A percentile compares a stretch with the other conserved stretches of the same genome.
Conservation (phyloP, 305 asterid species). For the Andrographis paniculata region DNA sequence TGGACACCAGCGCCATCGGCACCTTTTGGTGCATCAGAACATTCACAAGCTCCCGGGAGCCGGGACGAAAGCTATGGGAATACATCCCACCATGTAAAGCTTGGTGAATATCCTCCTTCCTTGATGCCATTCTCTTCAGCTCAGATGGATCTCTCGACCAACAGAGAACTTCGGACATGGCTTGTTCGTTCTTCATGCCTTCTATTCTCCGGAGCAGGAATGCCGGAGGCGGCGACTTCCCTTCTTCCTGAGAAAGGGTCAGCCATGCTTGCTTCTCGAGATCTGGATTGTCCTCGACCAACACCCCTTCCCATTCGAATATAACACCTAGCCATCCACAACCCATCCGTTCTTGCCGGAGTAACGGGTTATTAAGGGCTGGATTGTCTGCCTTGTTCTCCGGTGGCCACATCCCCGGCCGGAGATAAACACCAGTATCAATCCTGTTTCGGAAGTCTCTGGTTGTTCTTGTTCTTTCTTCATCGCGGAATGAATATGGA, state of each 20-base stretch:
- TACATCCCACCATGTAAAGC: constrained; percentile 72
- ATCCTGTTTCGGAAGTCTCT: constrained; percentile 35
- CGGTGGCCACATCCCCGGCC: constrained; percentile 75
- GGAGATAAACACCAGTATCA: constrained; percentile 47
- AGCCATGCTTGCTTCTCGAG: constrained; percentile 90
- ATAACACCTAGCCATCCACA: constrained; percentile 92
- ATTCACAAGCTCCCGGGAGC: constrained; percentile 68
- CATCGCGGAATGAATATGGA: constrained; percentile 47
- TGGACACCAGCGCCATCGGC: constrained; percentile 89
- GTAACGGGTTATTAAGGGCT: constrained; percentile 69
- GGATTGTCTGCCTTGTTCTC: constrained; percentile 78
- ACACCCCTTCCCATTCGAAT: constrained; percentile 95
- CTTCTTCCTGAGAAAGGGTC: constrained; percentile 72
- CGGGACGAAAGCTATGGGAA: constrained; percentile 64
- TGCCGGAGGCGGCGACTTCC: constrained; percentile 69
- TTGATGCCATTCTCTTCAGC: constrained; percentile 49
- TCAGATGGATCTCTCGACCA: constrained; percentile 82
- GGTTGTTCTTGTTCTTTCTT: constrained; percentile 33
- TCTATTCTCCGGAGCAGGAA: constrained; percentile 67
- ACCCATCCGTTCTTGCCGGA: constrained; percentile 91
- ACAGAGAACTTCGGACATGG: constrained; percentile 85
- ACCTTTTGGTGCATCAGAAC: constrained; percentile 61
- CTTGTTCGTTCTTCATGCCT: constrained; percentile 97
- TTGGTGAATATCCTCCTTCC: constrained; percentile 84
- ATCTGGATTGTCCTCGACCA: constrained; percentile 79